A percentile compares a stretch with the other conserved stretches of the same genome.
These are phyloP conservation scores for Aphanomyces cochlioides DNA, from an alignment of 352 stramenopile species.

Conservation along the genomic window DNA sequence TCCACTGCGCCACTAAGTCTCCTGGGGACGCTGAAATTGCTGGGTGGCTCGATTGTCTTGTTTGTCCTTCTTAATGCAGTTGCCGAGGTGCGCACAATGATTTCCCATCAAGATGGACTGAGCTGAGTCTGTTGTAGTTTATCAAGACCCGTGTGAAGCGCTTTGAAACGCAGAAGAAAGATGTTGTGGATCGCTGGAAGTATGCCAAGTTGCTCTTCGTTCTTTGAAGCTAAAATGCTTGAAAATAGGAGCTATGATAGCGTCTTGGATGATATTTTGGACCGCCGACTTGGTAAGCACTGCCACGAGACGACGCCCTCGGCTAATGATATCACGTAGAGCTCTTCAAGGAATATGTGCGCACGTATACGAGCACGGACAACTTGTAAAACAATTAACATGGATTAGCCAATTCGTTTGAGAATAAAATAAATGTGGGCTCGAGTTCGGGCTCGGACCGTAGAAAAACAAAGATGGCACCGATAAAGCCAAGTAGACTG, in stretches of 20 bases:
- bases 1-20: constrained; percentile 27
- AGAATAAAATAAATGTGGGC: constrained; percentile 10
- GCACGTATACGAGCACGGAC: constrained; percentile 43
- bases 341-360: constrained; percentile 48
- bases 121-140: constrained; percentile 37
- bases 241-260: constrained; percentile 40
- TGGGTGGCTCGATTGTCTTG: constrained; percentile 38
- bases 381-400: constrained; percentile 29
- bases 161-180: constrained; percentile 40
- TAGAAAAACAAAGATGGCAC: constrained; percentile 11
- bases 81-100: constrained; percentile 35
- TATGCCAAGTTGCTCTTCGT: constrained; percentile 8
- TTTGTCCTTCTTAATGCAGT: constrained; percentile 45
- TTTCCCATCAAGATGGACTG: not conserved
- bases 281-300: constrained; percentile 40
- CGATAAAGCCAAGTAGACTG: not conserved
- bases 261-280: constrained; percentile 38
- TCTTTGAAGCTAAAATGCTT: no score
- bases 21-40: constrained; percentile 41
- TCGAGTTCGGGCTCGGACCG: not conserved
- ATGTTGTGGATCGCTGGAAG: constrained; percentile 43
- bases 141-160: constrained; percentile 40
- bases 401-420: not conserved
- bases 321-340: constrained; percentile 28
- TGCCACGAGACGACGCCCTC: not conserved